Base-by-base conservation (phyloP, 495 filamentous ascomycete species). In the Choiromyces venosus region DNA sequence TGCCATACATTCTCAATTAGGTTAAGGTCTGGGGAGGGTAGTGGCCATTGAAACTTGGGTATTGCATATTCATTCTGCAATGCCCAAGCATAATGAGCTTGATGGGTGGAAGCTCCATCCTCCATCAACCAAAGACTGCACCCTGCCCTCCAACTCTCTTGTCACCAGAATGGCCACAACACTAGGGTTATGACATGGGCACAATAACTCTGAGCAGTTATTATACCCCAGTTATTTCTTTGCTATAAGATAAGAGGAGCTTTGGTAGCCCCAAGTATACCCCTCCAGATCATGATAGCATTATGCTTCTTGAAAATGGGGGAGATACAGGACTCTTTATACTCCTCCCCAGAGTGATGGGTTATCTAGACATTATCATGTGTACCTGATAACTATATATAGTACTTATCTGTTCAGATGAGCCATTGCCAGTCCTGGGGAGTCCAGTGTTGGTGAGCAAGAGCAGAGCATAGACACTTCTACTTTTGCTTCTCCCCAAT, bases 1-100 rank as follows among this genome's bases (percentile, higher is more conserved):
- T 78, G 36, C n/a, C n/a, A n/a, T n/a, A n/a, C n/a, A n/a, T n/a
- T n/a, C n/a, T n/a, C n/a, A n/a, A n/a, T n/a, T n/a, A 44, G 70
- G 65, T 78, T 75, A 5, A 73, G 18, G 40, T 78, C 70, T 40
- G 70, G 76, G 16, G 69, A 72, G 18, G 66, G 67, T 25, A 64
- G 71, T 12, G 71, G 74, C 74, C 74, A 76, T 16, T 66, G 37
- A 37, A 75, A 19, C 9, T 18, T 35, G 6, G 71, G 66, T 7
- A 73, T 73, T 37, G 67, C 61, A 8, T n/a, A n/a, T n/a, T n/a
- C n/a, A n/a, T n/a, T n/a, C n/a, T n/a, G n/a, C n/a, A n/a, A n/a
- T n/a, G n/a, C 65, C 25, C 42, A 12, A 9, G 69, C 64, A 8
- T 66, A 56, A 19, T 65, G 71, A 36, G 39, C 33, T 18, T 33